A percentile compares a stretch with the other conserved stretches of the same genome.
phyloP scores from a whole-genome alignment of 257 asterid genomes.

The Nicotiana otophora region DNA sequence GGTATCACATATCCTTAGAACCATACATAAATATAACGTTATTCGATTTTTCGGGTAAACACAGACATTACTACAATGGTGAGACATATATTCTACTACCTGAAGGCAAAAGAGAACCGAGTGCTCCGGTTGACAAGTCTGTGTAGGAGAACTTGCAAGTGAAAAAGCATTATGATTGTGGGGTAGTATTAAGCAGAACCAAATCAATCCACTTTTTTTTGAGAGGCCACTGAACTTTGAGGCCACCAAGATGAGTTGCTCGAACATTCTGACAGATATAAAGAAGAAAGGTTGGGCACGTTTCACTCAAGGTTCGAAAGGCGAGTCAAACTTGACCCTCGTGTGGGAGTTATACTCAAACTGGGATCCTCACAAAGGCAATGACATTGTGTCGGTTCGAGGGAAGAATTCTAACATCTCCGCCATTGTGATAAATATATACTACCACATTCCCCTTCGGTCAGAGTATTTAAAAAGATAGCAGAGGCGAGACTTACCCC shows the following conservation, averaged over 20 bases:
- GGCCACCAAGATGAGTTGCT: not conserved
- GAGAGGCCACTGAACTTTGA: not conserved
- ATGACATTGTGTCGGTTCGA: not conserved
- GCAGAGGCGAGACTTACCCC: not conserved
- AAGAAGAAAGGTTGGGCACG: not conserved
- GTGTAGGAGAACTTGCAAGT: too few relatives aligned
- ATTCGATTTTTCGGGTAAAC: too few relatives aligned
- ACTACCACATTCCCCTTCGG: not conserved
- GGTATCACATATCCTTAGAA: too few relatives aligned
- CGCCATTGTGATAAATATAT: not conserved
- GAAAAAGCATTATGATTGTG: too few relatives aligned
- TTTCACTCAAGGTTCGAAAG: not conserved
- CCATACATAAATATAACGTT: too few relatives aligned
- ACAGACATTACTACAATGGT: too few relatives aligned
- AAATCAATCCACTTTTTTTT: too few relatives aligned
- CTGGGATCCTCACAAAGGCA: not conserved
- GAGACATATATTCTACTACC: too few relatives aligned
- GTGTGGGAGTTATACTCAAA: not conserved
- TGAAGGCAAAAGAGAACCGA: too few relatives aligned
- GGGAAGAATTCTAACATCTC: not conserved
- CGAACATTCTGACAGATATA: not conserved
- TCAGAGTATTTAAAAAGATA: not conserved
- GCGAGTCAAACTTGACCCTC: too few relatives aligned
- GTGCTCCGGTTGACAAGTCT: too few relatives aligned
- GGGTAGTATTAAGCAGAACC: too few relatives aligned